phyloP scores from a whole-genome alignment of 306 rosid genomes.

The Fagus crenata region DNA sequence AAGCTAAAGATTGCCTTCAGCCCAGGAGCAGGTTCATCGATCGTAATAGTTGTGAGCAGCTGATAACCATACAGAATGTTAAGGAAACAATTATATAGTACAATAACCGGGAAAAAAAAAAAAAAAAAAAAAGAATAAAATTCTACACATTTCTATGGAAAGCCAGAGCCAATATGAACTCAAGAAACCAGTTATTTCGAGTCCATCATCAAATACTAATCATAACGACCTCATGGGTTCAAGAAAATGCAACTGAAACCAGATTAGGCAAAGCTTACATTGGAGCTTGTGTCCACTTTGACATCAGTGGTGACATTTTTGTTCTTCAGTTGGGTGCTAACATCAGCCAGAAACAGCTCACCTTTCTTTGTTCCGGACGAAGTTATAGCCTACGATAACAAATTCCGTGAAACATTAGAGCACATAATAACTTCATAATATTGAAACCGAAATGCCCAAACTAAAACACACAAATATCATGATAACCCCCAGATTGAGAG shows the following conservation, averaged over 20 bases:
- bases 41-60: slow-evolving; percentile 71
- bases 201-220: too few relatives aligned
- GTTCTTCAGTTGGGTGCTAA: slow-evolving; percentile 78
- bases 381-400: slow-evolving; percentile 64
- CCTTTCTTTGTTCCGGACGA: slow-evolving; percentile 79
- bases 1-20: slow-evolving; percentile 71
- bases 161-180: not conserved
- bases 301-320: slow-evolving; percentile 75
- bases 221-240: too few relatives aligned
- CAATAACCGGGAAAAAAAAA: not conserved
- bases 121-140: not conserved
- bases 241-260: slow-evolving; percentile 1
- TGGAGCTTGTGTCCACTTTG: slow-evolving; percentile 80
- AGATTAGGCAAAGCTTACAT: slow-evolving; percentile 42
- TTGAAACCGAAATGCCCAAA: not conserved
- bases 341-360: slow-evolving; percentile 69
- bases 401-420: slow-evolving; percentile 12
- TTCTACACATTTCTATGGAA: not conserved
- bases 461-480: too few relatives aligned
- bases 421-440: not conserved
- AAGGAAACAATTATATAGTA: not conserved
- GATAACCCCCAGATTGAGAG: not conserved
- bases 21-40: slow-evolving; percentile 78
- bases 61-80: slow-evolving; percentile 30
- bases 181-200: too few relatives aligned